Evolutionary conservation across 2,329 filamentous ascomycete species (phyloP).

Genomic region (Pyricularia sp.): DNA sequence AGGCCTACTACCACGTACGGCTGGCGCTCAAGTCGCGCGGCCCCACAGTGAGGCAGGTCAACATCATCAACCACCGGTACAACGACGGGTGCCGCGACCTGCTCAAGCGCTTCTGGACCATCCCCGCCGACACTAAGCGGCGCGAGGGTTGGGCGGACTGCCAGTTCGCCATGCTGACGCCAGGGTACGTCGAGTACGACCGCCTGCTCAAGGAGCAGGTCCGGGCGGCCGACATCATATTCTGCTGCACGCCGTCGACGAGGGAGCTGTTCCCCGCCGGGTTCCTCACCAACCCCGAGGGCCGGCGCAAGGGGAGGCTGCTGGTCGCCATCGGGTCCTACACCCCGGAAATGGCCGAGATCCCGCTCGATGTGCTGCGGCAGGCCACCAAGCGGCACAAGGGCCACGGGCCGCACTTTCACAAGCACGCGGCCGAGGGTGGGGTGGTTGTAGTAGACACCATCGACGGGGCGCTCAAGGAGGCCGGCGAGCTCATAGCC

Average conservation of each 20-base stretch:
- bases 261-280: constrained; percentile 65
- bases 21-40: constrained; percentile 68
- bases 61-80: constrained; percentile 73
- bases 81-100: constrained; percentile 44
- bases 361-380: constrained; percentile 67
- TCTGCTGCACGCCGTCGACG: constrained; percentile 75
- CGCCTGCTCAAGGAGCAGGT: constrained; percentile 64
- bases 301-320: constrained; percentile 53
- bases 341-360: constrained; percentile 67
- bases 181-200: constrained; percentile 57
- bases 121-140: constrained; percentile 33
- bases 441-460: constrained; percentile 66
- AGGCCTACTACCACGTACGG: constrained; percentile 92
- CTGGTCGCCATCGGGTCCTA: constrained; percentile 65
- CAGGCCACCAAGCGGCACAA: constrained; percentile 45
- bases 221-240: constrained; percentile 67
- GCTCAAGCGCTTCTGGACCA: constrained; percentile 35
- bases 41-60: constrained; percentile 63
- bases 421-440: constrained; percentile 56
- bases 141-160: constrained; percentile 54
- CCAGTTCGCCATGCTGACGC: constrained; percentile 62
- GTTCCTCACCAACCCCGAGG: constrained; percentile 64
- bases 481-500: constrained; percentile 80
- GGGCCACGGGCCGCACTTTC: constrained; percentile 33
- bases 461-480: constrained; percentile 67